Evolutionary conservation across 352 stramenopile species (phyloP).

Genomic region (Pythium rishiriense): DNA sequence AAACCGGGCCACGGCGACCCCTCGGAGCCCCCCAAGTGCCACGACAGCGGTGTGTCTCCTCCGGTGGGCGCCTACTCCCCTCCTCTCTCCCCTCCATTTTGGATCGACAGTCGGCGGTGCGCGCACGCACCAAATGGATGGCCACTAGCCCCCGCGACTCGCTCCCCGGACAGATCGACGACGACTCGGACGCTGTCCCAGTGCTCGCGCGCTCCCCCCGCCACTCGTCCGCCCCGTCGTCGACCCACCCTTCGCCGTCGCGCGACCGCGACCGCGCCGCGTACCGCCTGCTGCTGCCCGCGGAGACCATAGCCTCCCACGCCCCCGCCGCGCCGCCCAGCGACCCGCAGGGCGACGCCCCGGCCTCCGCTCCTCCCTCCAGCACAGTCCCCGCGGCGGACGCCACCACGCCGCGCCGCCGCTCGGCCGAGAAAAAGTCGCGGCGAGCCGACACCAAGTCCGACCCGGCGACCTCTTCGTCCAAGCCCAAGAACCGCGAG

Average conservation of each 20-base stretch:
- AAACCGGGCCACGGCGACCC: too few relatives aligned
- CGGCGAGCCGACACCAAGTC: background rate
- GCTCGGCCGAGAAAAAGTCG: background rate
- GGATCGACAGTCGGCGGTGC: slow-evolving; percentile 11
- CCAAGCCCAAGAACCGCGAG: background rate
- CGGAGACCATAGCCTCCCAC: slow-evolving; percentile 18
- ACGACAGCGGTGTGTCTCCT: too few relatives aligned
- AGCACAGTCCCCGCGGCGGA: background rate
- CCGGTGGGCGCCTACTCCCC: too few relatives aligned
- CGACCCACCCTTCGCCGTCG: background rate
- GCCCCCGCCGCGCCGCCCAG: slow-evolving; percentile 10
- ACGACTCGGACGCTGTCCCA: slow-evolving; percentile 10
- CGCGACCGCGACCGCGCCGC: slow-evolving; percentile 9
- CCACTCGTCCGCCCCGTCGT: background rate
- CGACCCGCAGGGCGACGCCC: background rate
- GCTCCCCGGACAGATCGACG: slow-evolving; percentile 26
- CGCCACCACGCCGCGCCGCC: background rate
- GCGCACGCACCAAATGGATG: slow-evolving; percentile 26
- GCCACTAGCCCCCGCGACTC: slow-evolving; percentile 24
- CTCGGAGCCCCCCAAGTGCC: too few relatives aligned
- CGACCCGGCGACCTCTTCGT: background rate
- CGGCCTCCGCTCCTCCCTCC: background rate
- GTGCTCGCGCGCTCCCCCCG: background rate
- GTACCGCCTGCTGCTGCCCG: slow-evolving; percentile 15
- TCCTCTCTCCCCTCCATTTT: too few relatives aligned